A percentile compares a stretch with the other conserved stretches of the same genome.
phyloP scores from a whole-genome alignment of 495 filamentous ascomycete species.

The Tuber umbilicatum region DNA sequence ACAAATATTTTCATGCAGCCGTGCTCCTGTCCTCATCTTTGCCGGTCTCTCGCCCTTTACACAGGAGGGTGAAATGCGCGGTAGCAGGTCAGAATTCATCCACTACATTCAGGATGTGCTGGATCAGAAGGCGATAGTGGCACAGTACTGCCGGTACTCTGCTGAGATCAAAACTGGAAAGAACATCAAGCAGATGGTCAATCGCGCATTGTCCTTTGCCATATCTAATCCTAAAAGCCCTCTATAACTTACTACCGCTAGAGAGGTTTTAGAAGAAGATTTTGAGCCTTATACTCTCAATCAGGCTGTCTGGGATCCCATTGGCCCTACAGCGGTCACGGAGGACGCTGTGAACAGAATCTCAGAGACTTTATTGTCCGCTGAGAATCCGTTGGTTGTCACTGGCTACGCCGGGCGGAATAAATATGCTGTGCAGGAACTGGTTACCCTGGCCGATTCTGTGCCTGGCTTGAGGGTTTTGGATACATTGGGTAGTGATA shows the following conservation, averaged over 20 bases:
- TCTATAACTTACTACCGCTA: conserved; percentile 74
- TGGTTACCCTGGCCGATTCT: conserved; percentile 70
- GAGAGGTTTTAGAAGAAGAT: conserved; percentile 91
- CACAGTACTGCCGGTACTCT: conserved; percentile 89
- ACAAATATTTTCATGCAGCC: too few relatives aligned
- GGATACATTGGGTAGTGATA: conserved; percentile 85
- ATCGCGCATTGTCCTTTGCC: conserved; percentile 81
- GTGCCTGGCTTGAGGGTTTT: conserved; percentile 76
- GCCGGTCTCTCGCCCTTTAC: conserved; percentile 86
- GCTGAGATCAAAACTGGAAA: conserved; percentile 84
- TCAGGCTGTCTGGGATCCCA: conserved; percentile 65
- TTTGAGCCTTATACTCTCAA: conserved; percentile 71
- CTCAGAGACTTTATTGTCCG: conserved; percentile 61
- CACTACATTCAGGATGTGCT: conserved; percentile 98
- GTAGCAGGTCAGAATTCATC: conserved; percentile 87
- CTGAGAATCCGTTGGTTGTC: conserved; percentile 69
- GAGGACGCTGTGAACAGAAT: conserved; percentile 59
- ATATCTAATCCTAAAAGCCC: conserved; percentile 74
- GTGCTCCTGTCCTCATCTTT: conserved; percentile 83
- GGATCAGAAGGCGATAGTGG: conserved; percentile 84
- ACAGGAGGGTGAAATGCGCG: conserved; percentile 81
- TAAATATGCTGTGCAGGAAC: conserved; percentile 58
- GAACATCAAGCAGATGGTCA: conserved; percentile 95
- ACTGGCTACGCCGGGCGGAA: conserved; percentile 80
- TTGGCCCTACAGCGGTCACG: conserved; percentile 69